phyloP scores from a whole-genome alignment of 768 basidiomycete genomes.

The Leucogyrophana mollusca region DNA sequence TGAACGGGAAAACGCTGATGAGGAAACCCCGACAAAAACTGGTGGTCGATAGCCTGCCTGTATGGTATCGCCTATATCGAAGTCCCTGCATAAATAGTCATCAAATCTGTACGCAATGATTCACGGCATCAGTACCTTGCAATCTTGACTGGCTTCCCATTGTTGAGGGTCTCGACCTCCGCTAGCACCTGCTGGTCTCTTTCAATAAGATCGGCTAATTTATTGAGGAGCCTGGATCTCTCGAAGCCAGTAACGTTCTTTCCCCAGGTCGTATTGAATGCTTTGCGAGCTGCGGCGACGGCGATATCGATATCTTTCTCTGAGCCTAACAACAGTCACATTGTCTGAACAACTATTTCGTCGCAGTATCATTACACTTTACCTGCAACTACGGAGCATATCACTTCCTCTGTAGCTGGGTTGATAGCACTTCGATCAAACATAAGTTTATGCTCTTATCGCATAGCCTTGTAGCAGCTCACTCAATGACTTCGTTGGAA shows the following conservation, averaged over 20 bases:
- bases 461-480: slow-evolving; percentile 20
- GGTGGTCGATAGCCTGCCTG: too few species aligned
- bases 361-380: too few species aligned
- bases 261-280: slow-evolving; percentile 87
- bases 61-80: slow-evolving; percentile 76
- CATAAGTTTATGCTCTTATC: slow-evolving; percentile 23
- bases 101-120: slow-evolving; percentile 1
- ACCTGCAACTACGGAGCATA: slow-evolving; percentile 71
- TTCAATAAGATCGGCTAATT: slow-evolving; percentile 89
- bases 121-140: slow-evolving; percentile 47
- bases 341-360: neutral
- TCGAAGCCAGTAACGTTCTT: slow-evolving; percentile 84
- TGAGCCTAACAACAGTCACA: slow-evolving; percentile 44
- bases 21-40: too few species aligned
- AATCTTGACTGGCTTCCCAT: slow-evolving; percentile 82
- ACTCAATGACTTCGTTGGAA: slow-evolving; percentile 65
- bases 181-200: slow-evolving; percentile 78
- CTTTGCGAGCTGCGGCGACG: slow-evolving; percentile 77
- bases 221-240: slow-evolving; percentile 77
- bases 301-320: slow-evolving; percentile 79
- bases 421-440: slow-evolving; percentile 58
- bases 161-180: slow-evolving; percentile 84
- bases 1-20: slow-evolving; percentile 27
- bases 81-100: slow-evolving; percentile 51
- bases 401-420: slow-evolving; percentile 74